Base-by-base conservation (phyloP, 352 stramenopile species). In the Phytopythium sindhum region DNA sequence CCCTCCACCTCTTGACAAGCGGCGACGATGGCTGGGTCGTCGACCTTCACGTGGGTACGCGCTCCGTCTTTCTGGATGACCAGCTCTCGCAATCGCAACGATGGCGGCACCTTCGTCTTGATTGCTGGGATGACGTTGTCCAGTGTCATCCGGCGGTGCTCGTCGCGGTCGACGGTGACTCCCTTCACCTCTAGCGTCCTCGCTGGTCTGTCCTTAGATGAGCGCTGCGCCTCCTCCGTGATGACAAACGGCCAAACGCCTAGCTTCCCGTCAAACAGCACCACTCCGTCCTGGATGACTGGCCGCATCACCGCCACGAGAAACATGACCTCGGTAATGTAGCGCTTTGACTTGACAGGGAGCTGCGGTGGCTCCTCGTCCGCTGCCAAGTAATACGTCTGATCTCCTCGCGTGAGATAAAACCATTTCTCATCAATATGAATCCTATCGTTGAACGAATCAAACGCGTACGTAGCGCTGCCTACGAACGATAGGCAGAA, bases 341-440 rank as follows among this genome's bases (percentile, higher is more conserved):
- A 69, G 7, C 59, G 26, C 26, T 79, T 80, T 35, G 65, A 73
- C 0, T 52, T 24, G 2, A 65, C 56, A 4, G 44, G 41, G 0
- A 26, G 48, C 28, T 67, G 35, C 2, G 61, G 68, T 10, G 48
- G 21, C 6, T 44, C 17, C 42, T 82, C 68, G 2, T 54, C 56
- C 0, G 50, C 26, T 4, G 68, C 39, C 2, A 74, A 33, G 28
- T 71, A 67, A 12, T 54, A 76, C 0, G 26, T 47, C 5, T 59
- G 63, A 0, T 51, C 48, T 9, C 62, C 33, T 37, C 64, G 53
- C 28, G 60, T 61, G 23, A 80, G 1, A 17, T 68, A 77, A 37
- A 80, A 73, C 55, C 61, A 70, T 39, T 75, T 75, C 37, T 77
- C 69, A 33, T 75, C 64, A 0, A 75, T 56, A 26, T 67, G 64